phyloP scores from a whole-genome alignment of 2,329 filamentous ascomycete species.

The Seiridium cupressi region DNA sequence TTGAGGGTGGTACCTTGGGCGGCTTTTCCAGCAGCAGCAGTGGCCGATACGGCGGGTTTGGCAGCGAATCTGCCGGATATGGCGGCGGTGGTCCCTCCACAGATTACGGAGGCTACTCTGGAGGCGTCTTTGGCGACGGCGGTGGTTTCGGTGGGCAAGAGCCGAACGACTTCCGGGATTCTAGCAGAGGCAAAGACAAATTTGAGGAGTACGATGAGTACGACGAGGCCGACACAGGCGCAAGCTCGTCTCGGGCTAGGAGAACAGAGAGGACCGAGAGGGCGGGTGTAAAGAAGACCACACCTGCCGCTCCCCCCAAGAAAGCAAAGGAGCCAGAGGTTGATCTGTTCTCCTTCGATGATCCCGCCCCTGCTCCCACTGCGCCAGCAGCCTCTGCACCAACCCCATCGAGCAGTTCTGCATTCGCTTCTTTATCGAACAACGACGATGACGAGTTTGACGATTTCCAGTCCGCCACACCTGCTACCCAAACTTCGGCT shows the following conservation, averaged over 20 bases:
- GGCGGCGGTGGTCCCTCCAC: conserved; percentile 53
- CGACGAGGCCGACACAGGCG: conserved; percentile 67
- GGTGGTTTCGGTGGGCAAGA: conserved; percentile 82
- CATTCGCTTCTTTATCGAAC: conserved; percentile 46
- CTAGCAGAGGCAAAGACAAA: conserved; percentile 63
- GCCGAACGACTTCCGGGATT: conserved; percentile 67
- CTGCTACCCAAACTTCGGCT: conserved; percentile 45
- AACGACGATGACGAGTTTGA: conserved; percentile 91
- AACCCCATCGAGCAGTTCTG: conserved; percentile 43
- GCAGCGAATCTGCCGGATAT: conserved; percentile 77
- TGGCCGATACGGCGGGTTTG: conserved; percentile 82
- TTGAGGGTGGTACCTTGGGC: conserved; percentile 74
- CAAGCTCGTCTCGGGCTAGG: conserved; percentile 52
- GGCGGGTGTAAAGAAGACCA: conserved; percentile 53
- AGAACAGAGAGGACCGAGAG: conserved; percentile 44
- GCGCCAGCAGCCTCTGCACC: conserved; percentile 38
- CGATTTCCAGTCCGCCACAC: conserved; percentile 88
- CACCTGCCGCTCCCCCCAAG: conserved; percentile 60
- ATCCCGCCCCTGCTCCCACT: conserved; percentile 56
- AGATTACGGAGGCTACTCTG: conserved; percentile 60
- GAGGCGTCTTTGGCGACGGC: conserved; percentile 89
- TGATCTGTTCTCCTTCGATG: conserved; percentile 92
- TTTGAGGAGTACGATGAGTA: conserved; percentile 98
- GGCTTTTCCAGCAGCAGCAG: conserved; percentile 50
- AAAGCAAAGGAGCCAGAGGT: conserved; percentile 78